These are phyloP conservation scores for Nannizzia gypsea DNA, from an alignment of 2,329 filamentous ascomycete genomes.

Conservation along the genomic window DNA sequence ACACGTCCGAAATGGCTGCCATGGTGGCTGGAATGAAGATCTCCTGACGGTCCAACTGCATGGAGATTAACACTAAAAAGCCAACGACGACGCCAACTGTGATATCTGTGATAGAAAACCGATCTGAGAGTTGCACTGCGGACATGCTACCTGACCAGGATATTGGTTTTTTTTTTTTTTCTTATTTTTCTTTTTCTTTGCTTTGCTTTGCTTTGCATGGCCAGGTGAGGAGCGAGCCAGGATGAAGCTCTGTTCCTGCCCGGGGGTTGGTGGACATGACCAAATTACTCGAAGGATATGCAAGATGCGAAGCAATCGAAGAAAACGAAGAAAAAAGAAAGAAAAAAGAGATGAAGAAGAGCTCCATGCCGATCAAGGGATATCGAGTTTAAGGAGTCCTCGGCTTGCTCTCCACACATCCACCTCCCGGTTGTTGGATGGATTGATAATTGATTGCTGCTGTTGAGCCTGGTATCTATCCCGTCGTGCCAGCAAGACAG, in stretches of 20 bases:
- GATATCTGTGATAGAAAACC: background rate
- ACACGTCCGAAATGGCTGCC: too few relatives aligned
- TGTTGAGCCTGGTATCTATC: background rate
- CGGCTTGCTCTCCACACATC: background rate
- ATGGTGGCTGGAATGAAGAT: background rate
- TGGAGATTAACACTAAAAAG: too few relatives aligned
- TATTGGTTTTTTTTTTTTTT: background rate
- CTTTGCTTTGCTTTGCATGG: background rate
- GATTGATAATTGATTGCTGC: background rate
- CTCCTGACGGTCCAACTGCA: background rate
- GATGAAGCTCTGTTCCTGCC: constrained; percentile 5
- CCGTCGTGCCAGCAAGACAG: too few relatives aligned
- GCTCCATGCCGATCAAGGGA: background rate
- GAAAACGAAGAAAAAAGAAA: background rate
- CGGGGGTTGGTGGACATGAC: background rate
- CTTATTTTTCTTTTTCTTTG: background rate
- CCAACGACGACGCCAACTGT: too few relatives aligned
- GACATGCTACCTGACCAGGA: background rate
- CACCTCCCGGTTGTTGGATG: background rate
- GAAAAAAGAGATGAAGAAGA: background rate
- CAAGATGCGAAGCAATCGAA: background rate
- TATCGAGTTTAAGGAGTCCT: background rate
- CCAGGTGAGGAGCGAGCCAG: constrained; percentile 2
- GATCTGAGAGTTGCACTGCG: background rate
- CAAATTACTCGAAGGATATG: background rate